Percentiles rank a stretch among this genome's conserved stretches.
phyloP scores from a whole-genome alignment of 2,329 filamentous ascomycete genomes.

The Trichothecium roseum region DNA sequence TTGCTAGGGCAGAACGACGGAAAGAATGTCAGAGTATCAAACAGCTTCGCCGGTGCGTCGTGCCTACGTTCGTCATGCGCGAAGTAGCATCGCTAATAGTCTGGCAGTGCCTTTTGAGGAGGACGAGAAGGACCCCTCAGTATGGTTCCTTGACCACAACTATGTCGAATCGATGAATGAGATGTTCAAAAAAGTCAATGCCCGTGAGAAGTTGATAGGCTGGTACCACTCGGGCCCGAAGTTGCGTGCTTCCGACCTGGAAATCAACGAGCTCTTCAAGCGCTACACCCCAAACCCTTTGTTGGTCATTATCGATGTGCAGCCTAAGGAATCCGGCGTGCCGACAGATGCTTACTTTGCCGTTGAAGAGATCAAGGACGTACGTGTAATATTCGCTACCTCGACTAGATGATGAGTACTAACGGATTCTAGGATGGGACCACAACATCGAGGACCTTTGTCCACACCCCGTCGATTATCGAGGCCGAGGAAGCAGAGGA shows the following conservation, averaged over 20 bases:
- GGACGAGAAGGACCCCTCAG: slow-evolving; percentile 95
- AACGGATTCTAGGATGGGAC: slow-evolving; percentile 67
- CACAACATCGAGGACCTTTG: slow-evolving; percentile 92
- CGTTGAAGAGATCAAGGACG: slow-evolving; percentile 98
- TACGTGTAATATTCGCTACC: slow-evolving; percentile 35
- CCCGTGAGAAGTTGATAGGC: slow-evolving; percentile 94
- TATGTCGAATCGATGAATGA: slow-evolving; percentile 99
- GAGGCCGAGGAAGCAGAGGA: slow-evolving; percentile 98
- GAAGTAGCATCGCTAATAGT: slow-evolving; percentile 6
- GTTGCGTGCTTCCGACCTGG: slow-evolving; percentile 87
- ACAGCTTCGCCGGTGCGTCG: slow-evolving; percentile 84
- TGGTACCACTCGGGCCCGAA: slow-evolving; percentile 99
- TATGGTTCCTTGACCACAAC: slow-evolving; percentile 99
- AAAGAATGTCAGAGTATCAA: slow-evolving; percentile 91
- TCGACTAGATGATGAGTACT: slow-evolving; percentile 1
- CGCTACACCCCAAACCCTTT: slow-evolving; percentile 94
- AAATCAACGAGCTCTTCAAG: slow-evolving; percentile 99
- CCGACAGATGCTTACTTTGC: slow-evolving; percentile 99
- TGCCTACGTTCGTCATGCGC: slow-evolving; percentile 4
- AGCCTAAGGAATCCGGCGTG: slow-evolving; percentile 94
- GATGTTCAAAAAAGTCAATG: slow-evolving; percentile 99
- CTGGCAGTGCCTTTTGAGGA: slow-evolving; percentile 87
- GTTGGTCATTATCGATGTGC: slow-evolving; percentile 95
- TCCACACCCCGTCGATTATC: slow-evolving; percentile 96
- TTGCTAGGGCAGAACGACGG: slow-evolving; percentile 92